phyloP scores from a whole-genome alignment of 352 stramenopile genomes.

The Phytophthora sp. region DNA sequence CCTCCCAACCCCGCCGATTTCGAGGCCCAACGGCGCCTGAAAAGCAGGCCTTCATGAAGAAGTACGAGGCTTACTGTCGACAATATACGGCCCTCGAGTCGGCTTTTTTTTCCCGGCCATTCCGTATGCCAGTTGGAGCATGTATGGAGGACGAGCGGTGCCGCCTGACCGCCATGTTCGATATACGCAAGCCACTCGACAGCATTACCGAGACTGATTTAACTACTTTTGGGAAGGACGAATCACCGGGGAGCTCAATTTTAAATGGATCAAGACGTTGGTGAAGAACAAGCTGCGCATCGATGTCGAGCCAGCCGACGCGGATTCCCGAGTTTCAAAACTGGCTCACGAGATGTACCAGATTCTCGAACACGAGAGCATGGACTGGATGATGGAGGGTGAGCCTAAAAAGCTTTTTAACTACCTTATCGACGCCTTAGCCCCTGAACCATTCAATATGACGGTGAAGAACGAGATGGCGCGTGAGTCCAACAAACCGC shows the following conservation, averaged over 20 bases:
- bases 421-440: constrained; percentile 9
- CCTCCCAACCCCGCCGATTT: constrained; percentile 5
- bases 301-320: background rate
- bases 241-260: constrained; percentile 11
- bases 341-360: constrained; percentile 15
- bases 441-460: background rate
- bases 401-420: constrained; percentile 12
- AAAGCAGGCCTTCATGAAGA: constrained; percentile 13
- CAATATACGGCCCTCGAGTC: constrained; percentile 5
- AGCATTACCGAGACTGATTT: background rate
- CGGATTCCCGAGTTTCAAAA: constrained; percentile 14
- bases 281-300: background rate
- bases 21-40: constrained; percentile 4
- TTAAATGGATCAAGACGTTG: constrained; percentile 8
- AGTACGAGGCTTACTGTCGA: constrained; percentile 17
- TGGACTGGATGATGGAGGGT: constrained; percentile 12
- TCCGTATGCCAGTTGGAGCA: constrained; percentile 3
- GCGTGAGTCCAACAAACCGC: constrained; percentile 11
- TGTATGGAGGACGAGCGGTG: constrained; percentile 24
- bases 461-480: constrained; percentile 4
- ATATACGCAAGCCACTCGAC: constrained; percentile 13
- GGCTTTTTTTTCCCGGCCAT: constrained; percentile 9
- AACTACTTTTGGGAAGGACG: constrained; percentile 23
- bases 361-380: background rate
- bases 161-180: constrained; percentile 11